A percentile compares a stretch with the other conserved stretches of the same genome.
Conservation (phyloP, 2,329 filamentous ascomycete genomes). For the Sarocladium brachiariae region DNA sequence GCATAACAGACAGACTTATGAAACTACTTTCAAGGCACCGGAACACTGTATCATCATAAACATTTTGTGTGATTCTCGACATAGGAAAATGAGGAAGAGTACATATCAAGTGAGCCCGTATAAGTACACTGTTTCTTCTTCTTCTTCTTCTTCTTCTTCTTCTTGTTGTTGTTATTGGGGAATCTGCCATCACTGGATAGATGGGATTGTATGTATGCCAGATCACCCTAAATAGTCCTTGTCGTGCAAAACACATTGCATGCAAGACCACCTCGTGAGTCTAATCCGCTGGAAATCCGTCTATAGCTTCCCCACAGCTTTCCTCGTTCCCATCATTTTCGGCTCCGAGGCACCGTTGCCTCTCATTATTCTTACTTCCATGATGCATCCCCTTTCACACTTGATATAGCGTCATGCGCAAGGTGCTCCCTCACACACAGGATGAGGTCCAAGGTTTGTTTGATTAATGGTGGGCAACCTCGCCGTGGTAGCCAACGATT, state of each 20-base stretch:
- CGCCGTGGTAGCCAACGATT: constrained; percentile 84
- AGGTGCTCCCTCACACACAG: no score
- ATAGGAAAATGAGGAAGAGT: constrained; percentile 4
- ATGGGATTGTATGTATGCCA: background rate
- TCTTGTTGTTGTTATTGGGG: no score
- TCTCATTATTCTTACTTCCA: constrained; percentile 10
- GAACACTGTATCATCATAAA: no score
- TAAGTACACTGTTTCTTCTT: constrained; percentile 6
- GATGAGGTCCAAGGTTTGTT: constrained; percentile 8
- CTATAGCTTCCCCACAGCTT: constrained; percentile 2
- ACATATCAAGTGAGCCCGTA: constrained; percentile 6
- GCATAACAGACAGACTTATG: no score
- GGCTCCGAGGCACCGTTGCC: background rate
- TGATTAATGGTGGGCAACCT: constrained; percentile 55
- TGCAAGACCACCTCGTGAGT: background rate
- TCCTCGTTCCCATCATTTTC: background rate
- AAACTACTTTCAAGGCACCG: no score
- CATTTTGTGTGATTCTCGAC: background rate
- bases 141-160: no score
- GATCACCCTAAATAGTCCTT: background rate
- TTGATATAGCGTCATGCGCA: no score
- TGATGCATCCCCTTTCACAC: background rate
- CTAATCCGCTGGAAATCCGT: constrained; percentile 7
- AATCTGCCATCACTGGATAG: no score
- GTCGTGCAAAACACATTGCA: background rate